Base-by-base conservation (phyloP, 768 basidiomycete genomes). In the Punctularia strigosozonata region DNA sequence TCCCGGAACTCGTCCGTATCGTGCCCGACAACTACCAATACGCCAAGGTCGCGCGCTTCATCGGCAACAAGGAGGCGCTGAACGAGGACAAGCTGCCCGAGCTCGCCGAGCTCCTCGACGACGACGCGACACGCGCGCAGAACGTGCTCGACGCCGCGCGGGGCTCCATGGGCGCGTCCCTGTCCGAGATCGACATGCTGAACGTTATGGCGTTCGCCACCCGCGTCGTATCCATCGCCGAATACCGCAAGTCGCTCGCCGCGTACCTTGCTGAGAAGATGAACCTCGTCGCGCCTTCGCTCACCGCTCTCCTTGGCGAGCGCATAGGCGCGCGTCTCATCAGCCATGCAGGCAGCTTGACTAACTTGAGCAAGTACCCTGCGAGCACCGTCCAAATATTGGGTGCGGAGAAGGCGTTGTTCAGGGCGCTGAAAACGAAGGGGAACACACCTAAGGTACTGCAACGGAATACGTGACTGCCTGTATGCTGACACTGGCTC, bases 341-440 rank as follows among this genome's bases (percentile, higher is more conserved):
- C 68, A 88, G 84, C 50, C 94, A 98, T 54, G 92, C 94, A 15
- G 94, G 94, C 19, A 91, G 88, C 51, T 69, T 98, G 58, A 95
- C 91, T 44, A 98, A 97, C 60, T 63, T 98, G 41, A 87, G 85
- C 71, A 98, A 98, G 66, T 97, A 97, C 64, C 94, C 94, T 23
- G 94, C 94, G 1, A 90, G 87, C 53, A 98, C 94, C 12, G 94
- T 98, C 30, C 94, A 98, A 62, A 98, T 98, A 49, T 69, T 97
- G 30, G 94, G 94, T 49, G 94, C 94, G 18, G 94, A 98, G 66
- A 98, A 98, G 61, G 94, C 94, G 2, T 70, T 98, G 20, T 98
- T 98, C 75, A 68, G 94, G 39, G 94, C 94, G 0, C 68, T 98
- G 53, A 98, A 98, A 69, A 97, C 94, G 23, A 98, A 97, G 62